phyloP scores from a whole-genome alignment of 2,329 filamentous ascomycete genomes.

The Cryphonectria radicalis region DNA sequence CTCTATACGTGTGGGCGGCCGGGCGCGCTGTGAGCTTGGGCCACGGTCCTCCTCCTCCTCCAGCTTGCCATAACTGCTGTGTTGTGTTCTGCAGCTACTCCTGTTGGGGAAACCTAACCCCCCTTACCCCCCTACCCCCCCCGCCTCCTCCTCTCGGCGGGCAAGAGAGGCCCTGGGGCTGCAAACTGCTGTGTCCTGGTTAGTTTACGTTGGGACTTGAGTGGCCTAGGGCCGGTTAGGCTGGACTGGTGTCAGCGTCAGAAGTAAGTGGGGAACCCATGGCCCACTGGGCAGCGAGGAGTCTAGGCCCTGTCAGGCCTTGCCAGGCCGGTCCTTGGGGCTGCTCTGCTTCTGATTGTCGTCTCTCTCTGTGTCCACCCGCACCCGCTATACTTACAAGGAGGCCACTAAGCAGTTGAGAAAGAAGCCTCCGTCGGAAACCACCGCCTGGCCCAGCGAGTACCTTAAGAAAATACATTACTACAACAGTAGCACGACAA shows the following conservation, averaged over 20 bases:
- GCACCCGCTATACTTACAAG: neutral
- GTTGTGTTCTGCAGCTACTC: conserved; percentile 7
- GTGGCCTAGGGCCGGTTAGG: neutral
- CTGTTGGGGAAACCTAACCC: neutral
- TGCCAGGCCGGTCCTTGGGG: neutral
- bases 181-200: neutral
- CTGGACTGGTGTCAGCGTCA: neutral
- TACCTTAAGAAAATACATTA: neutral
- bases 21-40: neutral
- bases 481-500: neutral
- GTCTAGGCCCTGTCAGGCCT: conserved; percentile 12
- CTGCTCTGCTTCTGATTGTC: neutral
- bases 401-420: neutral
- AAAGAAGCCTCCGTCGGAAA: neutral
- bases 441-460: neutral
- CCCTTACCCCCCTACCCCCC: no score
- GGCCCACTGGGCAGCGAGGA: neutral
- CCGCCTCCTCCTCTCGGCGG: neutral
- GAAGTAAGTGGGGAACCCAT: neutral
- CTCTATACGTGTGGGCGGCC: neutral
- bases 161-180: neutral
- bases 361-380: neutral
- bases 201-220: neutral
- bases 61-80: conserved; percentile 2
- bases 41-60: neutral